Percentiles rank a stretch among this genome's conserved stretches.
These are phyloP conservation scores for Linum trigynum DNA, from an alignment of 345 rosid species.

Conservation along the genomic window DNA sequence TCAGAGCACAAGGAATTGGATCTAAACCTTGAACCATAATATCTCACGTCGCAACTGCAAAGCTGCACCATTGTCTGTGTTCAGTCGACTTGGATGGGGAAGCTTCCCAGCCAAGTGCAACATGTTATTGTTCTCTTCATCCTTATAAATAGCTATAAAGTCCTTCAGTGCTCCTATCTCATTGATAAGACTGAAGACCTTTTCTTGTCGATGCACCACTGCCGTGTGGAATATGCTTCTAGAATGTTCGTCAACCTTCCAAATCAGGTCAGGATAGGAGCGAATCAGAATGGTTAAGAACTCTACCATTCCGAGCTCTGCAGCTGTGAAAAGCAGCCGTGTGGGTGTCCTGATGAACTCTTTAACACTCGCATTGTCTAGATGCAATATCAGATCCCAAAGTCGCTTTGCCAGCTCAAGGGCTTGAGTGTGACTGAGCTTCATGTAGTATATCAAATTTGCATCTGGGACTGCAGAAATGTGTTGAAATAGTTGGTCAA, in stretches of 20 bases:
- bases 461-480: conserved; percentile 28
- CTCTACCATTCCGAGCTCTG: conserved; percentile 5
- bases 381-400: conserved; percentile 19
- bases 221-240: conserved; percentile 4
- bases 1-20: background rate
- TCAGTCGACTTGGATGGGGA: background rate
- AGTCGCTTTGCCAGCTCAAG: conserved; percentile 26
- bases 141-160: conserved; percentile 1
- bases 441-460: conserved; percentile 11
- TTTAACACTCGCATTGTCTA: conserved; percentile 25
- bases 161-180: conserved; percentile 6
- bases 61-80: conserved; percentile 3
- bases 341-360: conserved; percentile 21
- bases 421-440: conserved; percentile 22
- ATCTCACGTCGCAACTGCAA: conserved; percentile 4
- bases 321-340: conserved; percentile 29
- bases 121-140: conserved; percentile 3
- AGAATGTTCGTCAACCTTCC: conserved; percentile 1
- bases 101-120: conserved; percentile 10
- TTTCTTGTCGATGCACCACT: conserved; percentile 2
- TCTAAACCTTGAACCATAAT: conserved; percentile 4
- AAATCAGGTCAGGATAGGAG: conserved; percentile 2
- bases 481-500: background rate
- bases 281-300: background rate
- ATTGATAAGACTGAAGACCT: conserved; percentile 4